A percentile compares a stretch with the other conserved stretches of the same genome.
phyloP scores from a whole-genome alignment of 306 rosid species.

The Trifolium repens region DNA sequence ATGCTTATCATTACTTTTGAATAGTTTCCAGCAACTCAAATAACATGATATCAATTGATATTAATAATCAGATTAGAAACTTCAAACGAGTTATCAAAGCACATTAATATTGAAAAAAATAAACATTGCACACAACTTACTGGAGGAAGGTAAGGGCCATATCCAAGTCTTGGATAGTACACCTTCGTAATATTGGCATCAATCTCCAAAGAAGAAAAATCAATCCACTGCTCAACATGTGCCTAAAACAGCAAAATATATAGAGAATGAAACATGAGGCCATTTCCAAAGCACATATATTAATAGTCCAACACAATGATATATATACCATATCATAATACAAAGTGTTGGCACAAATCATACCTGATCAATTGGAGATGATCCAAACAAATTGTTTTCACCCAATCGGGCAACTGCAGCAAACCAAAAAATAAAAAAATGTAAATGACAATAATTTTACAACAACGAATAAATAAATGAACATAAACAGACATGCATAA shows the following conservation, averaged over 20 bases:
- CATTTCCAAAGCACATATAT: neutral
- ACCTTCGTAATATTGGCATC: slow-evolving; percentile 50
- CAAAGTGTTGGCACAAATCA: neutral
- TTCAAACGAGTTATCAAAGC: neutral
- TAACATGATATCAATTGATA: neutral
- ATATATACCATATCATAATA: neutral
- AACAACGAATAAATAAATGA: too few species aligned
- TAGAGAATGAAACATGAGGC: neutral
- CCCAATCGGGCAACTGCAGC: slow-evolving; percentile 67
- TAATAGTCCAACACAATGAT: neutral
- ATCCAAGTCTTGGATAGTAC: slow-evolving; percentile 56
- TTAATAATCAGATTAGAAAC: neutral
- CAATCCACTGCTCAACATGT: slow-evolving; percentile 87
- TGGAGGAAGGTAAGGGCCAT: slow-evolving; percentile 54
- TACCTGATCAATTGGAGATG: slow-evolving; percentile 66
- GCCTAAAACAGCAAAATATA: slow-evolving; percentile 55
- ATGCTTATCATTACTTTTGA: neutral
- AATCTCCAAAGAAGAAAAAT: slow-evolving; percentile 70
- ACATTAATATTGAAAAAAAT: slow-evolving; percentile 1
- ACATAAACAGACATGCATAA: neutral
- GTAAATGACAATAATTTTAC: neutral
- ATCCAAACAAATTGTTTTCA: slow-evolving; percentile 60
- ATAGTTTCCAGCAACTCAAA: neutral
- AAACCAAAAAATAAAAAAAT: neutral
- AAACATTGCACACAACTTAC: slow-evolving; percentile 44